Evolutionary conservation across 2,329 filamentous ascomycete genomes (phyloP).

Genomic region (Amphichorda felina): DNA sequence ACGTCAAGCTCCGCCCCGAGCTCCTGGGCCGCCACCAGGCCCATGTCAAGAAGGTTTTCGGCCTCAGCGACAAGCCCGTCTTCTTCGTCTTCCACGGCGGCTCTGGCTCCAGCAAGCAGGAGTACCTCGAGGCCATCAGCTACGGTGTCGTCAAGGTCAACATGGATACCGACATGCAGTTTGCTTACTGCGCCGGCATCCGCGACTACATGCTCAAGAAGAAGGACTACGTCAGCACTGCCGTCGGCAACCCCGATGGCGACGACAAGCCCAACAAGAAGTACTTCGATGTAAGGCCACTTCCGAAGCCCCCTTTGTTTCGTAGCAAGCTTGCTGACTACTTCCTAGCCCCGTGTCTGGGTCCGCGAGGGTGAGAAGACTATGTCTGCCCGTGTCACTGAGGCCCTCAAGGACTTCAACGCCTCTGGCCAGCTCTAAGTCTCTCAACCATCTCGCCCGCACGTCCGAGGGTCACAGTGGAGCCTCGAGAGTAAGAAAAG

Average conservation of each 20-base stretch:
- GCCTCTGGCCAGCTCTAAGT: slow-evolving; percentile 22
- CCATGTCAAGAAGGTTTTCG: slow-evolving; percentile 73
- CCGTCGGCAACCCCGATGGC: slow-evolving; percentile 92
- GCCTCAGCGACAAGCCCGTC: slow-evolving; percentile 72
- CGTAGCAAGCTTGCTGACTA: slow-evolving; percentile 2
- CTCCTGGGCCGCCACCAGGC: slow-evolving; percentile 94
- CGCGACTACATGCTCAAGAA: slow-evolving; percentile 90
- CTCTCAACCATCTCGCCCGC: neutral
- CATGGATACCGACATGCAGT: slow-evolving; percentile 96
- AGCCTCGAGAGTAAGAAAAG: too few relatives aligned
- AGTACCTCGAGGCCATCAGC: slow-evolving; percentile 79
- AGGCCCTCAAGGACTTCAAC: slow-evolving; percentile 88
- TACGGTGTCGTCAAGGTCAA: slow-evolving; percentile 99
- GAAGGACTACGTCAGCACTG: slow-evolving; percentile 81
- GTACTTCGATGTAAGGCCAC: slow-evolving; percentile 48
- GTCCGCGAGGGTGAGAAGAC: slow-evolving; percentile 95
- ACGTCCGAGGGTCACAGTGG: too few relatives aligned
- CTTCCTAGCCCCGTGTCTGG: slow-evolving; percentile 70
- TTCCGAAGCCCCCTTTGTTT: too few relatives aligned
- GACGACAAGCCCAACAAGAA: slow-evolving; percentile 99
- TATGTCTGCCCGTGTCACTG: slow-evolving; percentile 71
- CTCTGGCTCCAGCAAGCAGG: slow-evolving; percentile 79
- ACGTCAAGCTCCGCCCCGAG: slow-evolving; percentile 93
- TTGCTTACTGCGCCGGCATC: slow-evolving; percentile 83
- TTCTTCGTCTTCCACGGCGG: slow-evolving; percentile 99